These are phyloP conservation scores for Gentiana macrophylla DNA, from an alignment of 257 asterid species.

Conservation along the genomic window DNA sequence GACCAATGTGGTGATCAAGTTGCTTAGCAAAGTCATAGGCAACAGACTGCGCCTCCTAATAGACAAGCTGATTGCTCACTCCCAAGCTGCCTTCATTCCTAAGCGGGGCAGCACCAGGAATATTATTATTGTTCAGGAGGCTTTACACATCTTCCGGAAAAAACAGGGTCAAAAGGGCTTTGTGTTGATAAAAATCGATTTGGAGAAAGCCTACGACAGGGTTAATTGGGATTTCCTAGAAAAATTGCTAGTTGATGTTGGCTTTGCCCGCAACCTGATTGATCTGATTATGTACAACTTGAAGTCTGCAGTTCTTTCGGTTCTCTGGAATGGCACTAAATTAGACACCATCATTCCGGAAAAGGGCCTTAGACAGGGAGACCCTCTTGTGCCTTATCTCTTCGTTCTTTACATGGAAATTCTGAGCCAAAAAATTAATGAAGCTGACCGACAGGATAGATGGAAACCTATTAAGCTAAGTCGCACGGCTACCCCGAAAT, in stretches of 20 bases:
- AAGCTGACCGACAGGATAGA: neutral
- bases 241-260: conserved; percentile 1
- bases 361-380: neutral
- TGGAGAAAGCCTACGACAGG: conserved; percentile 17
- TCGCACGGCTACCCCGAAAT: neutral
- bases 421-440: neutral
- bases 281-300: conserved; percentile 13
- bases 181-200: neutral
- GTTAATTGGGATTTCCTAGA: conserved; percentile 17
- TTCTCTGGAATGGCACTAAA: neutral
- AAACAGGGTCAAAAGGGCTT: neutral
- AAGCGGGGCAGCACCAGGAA: too few species aligned
- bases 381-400: neutral
- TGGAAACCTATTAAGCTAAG: neutral
- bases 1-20: too few species aligned
- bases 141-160: too few species aligned
- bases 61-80: too few species aligned
- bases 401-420: neutral
- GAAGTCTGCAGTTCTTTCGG: neutral
- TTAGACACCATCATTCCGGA: neutral
- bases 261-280: conserved; percentile 12
- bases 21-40: too few species aligned
- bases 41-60: too few species aligned
- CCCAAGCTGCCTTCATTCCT: too few species aligned
- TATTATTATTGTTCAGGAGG: too few species aligned